Percentiles rank a stretch among this genome's conserved stretches.
Conservation (phyloP, 192 early-diverging fungal species). For the Gonapodya prolifera region DNA sequence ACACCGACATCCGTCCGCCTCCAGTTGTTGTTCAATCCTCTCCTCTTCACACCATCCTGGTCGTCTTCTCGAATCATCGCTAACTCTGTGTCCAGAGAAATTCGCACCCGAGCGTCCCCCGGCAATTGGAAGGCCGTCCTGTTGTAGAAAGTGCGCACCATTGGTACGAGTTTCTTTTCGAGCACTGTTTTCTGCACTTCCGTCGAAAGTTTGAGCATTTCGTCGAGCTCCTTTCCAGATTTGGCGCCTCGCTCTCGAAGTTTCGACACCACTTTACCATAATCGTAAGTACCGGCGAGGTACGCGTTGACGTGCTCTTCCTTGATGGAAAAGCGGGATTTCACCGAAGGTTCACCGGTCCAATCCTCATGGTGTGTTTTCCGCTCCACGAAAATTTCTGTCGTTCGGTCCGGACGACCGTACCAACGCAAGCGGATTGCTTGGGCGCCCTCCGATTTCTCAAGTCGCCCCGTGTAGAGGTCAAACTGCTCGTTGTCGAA, state of each 20-base stretch:
- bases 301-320: conserved; percentile 85
- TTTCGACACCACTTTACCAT: conserved; percentile 62
- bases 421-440: conserved; percentile 91
- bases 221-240: conserved; percentile 59
- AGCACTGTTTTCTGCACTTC: conserved; percentile 58
- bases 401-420: conserved; percentile 63
- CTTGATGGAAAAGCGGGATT: conserved; percentile 84
- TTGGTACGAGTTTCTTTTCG: conserved; percentile 51
- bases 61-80: conserved; percentile 94
- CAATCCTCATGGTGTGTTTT: conserved; percentile 94
- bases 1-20: conserved; percentile 72
- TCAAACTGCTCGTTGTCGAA: conserved; percentile 84
- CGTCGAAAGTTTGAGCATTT: conserved; percentile 51
- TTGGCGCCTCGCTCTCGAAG: conserved; percentile 58
- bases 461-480: conserved; percentile 74
- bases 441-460: conserved; percentile 78
- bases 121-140: conserved; percentile 97
- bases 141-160: conserved; percentile 87
- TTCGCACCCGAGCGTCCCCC: conserved; percentile 80
- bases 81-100: conserved; percentile 90
- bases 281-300: conserved; percentile 59
- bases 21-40: conserved; percentile 67
- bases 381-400: conserved; percentile 91
- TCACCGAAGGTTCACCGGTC: conserved; percentile 66
- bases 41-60: conserved; percentile 47